These are phyloP conservation scores for Aristolochia contorta DNA, from an alignment of 164 flowering plant genomes.

Conservation along the genomic window DNA sequence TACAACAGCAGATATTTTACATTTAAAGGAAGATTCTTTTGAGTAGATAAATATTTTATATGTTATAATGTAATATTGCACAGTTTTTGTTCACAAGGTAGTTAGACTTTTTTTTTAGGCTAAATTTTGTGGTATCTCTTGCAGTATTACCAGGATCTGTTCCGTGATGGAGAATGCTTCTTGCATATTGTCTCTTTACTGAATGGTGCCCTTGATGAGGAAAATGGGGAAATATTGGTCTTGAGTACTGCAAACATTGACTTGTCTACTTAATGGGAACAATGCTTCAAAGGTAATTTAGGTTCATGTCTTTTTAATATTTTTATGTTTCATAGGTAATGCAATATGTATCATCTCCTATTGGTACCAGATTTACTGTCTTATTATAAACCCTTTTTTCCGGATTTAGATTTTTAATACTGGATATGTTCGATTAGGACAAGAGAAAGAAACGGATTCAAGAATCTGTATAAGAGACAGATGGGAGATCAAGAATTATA, in stretches of 20 bases:
- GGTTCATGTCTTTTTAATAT: neutral
- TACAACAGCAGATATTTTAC: too few species aligned
- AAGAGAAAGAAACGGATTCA: too few species aligned
- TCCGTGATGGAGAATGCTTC: constrained; percentile 95
- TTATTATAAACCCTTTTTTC: too few species aligned
- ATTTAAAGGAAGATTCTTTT: too few species aligned
- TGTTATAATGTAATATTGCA: neutral
- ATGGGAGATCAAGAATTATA: too few species aligned
- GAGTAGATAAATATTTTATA: neutral
- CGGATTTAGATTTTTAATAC: too few species aligned
- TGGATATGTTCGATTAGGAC: too few species aligned
- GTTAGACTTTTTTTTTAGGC: neutral
- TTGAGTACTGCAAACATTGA: constrained; percentile 82
- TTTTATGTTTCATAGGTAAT: too few species aligned
- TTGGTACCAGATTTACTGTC: too few species aligned
- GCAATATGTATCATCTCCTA: too few species aligned
- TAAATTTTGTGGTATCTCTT: constrained; percentile 7
- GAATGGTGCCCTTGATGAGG: constrained; percentile 68
- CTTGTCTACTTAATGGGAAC: constrained; percentile 58
- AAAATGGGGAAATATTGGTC: constrained; percentile 66
- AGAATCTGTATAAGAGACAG: too few species aligned
- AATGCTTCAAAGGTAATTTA: constrained; percentile 75
- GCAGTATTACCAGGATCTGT: constrained; percentile 85
- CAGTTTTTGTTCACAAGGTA: constrained; percentile 6
- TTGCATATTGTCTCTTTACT: constrained; percentile 88